These are phyloP conservation scores for Alternaria conjuncta DNA, from an alignment of 2,329 filamentous ascomycete genomes.

Conservation along the genomic window DNA sequence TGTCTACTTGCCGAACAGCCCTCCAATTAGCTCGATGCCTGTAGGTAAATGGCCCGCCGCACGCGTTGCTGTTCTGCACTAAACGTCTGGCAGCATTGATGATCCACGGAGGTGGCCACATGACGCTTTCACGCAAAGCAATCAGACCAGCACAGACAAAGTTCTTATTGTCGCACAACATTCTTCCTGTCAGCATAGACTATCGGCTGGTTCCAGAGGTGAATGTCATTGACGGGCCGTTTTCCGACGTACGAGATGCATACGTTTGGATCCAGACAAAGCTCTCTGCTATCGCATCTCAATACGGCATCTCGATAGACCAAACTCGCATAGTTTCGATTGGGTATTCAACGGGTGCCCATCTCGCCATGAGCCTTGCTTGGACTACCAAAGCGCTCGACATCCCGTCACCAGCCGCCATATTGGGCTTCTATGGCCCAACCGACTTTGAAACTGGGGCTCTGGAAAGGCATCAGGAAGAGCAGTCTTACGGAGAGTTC, in stretches of 20 bases:
- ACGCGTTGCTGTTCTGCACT: slow-evolving; percentile 3
- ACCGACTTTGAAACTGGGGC: slow-evolving; percentile 5
- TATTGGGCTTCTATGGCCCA: slow-evolving; percentile 6
- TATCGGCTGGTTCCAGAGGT: slow-evolving; percentile 60
- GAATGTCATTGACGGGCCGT: slow-evolving; percentile 54
- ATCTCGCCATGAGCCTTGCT: slow-evolving; percentile 8
- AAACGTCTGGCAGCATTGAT: slow-evolving; percentile 46
- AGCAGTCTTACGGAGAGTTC: background rate
- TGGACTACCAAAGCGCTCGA: slow-evolving; percentile 4
- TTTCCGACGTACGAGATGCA: slow-evolving; percentile 53
- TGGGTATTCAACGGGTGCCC: slow-evolving; percentile 4
- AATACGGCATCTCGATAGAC: slow-evolving; percentile 3
- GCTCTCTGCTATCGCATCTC: background rate
- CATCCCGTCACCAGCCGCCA: background rate
- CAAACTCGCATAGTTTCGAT: slow-evolving; percentile 1
- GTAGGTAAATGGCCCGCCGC: slow-evolving; percentile 9
- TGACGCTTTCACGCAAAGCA: slow-evolving; percentile 50
- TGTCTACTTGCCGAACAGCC: slow-evolving; percentile 39
- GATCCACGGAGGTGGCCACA: slow-evolving; percentile 55
- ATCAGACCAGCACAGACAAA: slow-evolving; percentile 49
- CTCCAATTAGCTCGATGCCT: slow-evolving; percentile 3
- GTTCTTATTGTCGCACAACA: slow-evolving; percentile 47
- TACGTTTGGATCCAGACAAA: slow-evolving; percentile 8
- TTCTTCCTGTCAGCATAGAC: slow-evolving; percentile 59
- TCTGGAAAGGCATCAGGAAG: slow-evolving; percentile 1